These are phyloP conservation scores for Lycium barbarum DNA, from an alignment of 257 asterid species.

Conservation along the genomic window DNA sequence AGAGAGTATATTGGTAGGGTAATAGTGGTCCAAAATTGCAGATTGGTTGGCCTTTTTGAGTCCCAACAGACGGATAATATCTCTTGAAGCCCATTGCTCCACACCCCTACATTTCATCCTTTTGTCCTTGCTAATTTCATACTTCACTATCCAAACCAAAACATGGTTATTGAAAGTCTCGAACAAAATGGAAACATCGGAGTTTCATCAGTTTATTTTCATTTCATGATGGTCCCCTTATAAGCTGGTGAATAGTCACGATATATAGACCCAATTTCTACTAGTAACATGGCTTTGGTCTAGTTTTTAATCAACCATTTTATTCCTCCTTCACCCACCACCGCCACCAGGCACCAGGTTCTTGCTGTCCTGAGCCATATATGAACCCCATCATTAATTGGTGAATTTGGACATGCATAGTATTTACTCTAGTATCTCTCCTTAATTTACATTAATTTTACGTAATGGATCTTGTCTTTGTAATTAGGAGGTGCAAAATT, in stretches of 20 bases:
- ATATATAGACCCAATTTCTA: neutral
- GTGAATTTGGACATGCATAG: neutral
- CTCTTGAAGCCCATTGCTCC: slow-evolving; percentile 1
- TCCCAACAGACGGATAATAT: neutral
- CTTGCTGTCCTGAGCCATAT: neutral
- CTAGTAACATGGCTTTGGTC: neutral
- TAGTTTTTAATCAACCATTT: neutral
- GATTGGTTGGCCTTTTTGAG: neutral
- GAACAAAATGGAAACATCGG: neutral
- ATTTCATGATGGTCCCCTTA: slow-evolving; percentile 2
- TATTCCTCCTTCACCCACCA: neutral
- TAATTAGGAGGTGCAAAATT: neutral
- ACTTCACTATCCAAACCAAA: neutral
- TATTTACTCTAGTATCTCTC: neutral
- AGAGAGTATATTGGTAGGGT: neutral
- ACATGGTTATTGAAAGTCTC: neutral
- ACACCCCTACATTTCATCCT: neutral
- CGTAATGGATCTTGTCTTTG: neutral
- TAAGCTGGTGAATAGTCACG: neutral
- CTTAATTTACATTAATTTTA: neutral
- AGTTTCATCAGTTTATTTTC: neutral
- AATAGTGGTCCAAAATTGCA: neutral
- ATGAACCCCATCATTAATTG: neutral
- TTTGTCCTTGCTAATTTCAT: neutral
- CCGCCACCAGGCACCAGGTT: too few species aligned